phyloP scores from a whole-genome alignment of 2,329 filamentous ascomycete genomes.

The Ophiostoma sp. region DNA sequence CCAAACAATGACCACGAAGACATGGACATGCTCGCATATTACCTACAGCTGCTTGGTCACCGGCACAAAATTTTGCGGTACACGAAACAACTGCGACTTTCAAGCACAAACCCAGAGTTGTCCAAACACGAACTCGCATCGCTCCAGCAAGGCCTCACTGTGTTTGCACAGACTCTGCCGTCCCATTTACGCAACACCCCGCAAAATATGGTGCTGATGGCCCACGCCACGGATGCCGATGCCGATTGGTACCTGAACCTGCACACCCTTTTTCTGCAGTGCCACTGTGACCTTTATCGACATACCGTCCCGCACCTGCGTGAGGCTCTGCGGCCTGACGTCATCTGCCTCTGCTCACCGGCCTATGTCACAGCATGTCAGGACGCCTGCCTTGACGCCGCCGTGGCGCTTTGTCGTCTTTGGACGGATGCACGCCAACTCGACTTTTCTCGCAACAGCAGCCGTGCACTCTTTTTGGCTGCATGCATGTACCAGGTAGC shows the following conservation, averaged over 20 bases:
- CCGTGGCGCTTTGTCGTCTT: not conserved
- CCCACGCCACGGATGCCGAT: conserved; percentile 11
- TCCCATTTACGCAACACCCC: not conserved
- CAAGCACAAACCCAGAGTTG: not conserved
- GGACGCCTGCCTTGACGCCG: conserved; percentile 10
- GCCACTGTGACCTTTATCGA: conserved; percentile 20
- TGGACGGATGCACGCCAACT: conserved; percentile 2
- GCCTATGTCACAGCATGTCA: conserved; percentile 10
- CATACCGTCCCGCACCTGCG: conserved; percentile 16
- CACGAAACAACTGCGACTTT: not conserved
- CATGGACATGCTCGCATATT: conserved; percentile 17
- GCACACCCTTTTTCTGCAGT: conserved; percentile 17
- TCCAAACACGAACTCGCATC: not conserved
- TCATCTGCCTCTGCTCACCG: not conserved
- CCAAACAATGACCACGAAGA: not conserved
- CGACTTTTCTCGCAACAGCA: not conserved
- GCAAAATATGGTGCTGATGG: conserved; percentile 11
- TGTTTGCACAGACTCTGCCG: not conserved
- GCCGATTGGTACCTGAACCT: conserved; percentile 16
- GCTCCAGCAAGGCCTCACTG: not conserved
- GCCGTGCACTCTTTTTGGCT: not conserved
- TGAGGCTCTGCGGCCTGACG: conserved; percentile 1
- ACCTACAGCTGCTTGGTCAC: not conserved
- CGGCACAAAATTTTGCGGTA: conserved; percentile 9
- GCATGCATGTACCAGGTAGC: conserved; percentile 17